Conservation (phyloP, 148 eudicot species). For the Rhododendron vialii region DNA sequence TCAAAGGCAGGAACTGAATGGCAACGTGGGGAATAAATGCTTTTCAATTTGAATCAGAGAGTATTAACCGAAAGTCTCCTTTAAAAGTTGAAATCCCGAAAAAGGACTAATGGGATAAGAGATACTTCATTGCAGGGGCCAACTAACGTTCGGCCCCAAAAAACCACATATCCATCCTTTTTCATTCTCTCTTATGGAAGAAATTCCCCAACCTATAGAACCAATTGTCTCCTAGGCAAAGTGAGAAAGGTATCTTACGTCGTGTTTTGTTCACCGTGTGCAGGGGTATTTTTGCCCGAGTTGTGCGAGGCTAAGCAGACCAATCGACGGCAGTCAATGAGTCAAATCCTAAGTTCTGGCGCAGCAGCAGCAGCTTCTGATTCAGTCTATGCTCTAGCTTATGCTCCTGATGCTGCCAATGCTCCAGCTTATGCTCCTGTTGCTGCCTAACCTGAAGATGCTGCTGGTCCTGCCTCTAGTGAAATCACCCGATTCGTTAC, state of each 20-base stretch:
- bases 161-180: background rate
- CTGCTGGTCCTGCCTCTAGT: constrained; percentile 11
- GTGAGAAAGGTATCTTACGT: background rate
- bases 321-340: constrained; percentile 22
- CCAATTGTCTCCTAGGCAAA: background rate
- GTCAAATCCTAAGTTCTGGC: constrained; percentile 29
- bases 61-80: background rate
- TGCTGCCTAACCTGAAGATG: constrained; percentile 6
- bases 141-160: too few species aligned
- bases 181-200: background rate
- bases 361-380: constrained; percentile 3
- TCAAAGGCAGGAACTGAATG: background rate
- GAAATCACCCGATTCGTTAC: background rate
- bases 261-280: background rate
- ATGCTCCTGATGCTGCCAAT: constrained; percentile 2
- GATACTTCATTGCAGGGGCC: background rate
- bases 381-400: too few species aligned
- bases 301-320: constrained; percentile 25
- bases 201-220: background rate
- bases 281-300: constrained; percentile 28
- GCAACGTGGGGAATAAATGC: background rate
- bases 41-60: background rate
- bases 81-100: background rate
- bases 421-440: constrained; percentile 11
- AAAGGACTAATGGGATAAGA: background rate